Evolutionary conservation across 148 eudicot species (phyloP).

Genomic region (Chenopodium suecicum): DNA sequence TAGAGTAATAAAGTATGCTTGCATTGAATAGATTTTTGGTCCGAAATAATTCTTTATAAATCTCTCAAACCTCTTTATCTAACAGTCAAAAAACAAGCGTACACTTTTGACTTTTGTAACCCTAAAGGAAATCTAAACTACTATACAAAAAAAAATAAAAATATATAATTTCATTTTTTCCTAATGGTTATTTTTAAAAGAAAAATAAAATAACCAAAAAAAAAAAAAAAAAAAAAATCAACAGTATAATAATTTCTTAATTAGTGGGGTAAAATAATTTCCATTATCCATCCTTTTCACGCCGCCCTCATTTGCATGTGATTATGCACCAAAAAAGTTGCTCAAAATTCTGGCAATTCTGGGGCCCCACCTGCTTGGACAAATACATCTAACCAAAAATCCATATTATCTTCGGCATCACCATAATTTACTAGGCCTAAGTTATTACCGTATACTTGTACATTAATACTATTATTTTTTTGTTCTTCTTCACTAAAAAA

Average conservation of each 20-base stretch:
- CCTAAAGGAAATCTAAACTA: not conserved
- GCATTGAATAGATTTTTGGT: constrained; percentile 2
- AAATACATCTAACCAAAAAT: constrained; percentile 54
- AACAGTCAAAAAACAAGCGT: constrained; percentile 16
- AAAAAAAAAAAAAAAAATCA: not conserved
- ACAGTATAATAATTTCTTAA: not conserved
- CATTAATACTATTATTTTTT: not conserved
- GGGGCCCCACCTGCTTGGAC: constrained; percentile 33
- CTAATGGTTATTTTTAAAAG: not conserved
- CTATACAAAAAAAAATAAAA: not conserved
- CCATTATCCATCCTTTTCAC: not conserved
- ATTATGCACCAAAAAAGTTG: not conserved
- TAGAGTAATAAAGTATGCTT: too few relatives aligned
- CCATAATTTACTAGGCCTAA: not conserved
- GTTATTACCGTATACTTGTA: not conserved
- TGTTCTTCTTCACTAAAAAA: not conserved
- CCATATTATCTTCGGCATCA: constrained; percentile 21
- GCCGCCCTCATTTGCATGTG: constrained; percentile 10
- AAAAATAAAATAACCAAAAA: not conserved
- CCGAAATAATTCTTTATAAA: not conserved
- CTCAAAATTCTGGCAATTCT: constrained; percentile 49
- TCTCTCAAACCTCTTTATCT: not conserved
- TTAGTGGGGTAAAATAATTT: not conserved
- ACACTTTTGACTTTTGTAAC: constrained; percentile 10
- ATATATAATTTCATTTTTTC: not conserved